phyloP scores from a whole-genome alignment of 345 rosid genomes.

The Arabis hirsuta region DNA sequence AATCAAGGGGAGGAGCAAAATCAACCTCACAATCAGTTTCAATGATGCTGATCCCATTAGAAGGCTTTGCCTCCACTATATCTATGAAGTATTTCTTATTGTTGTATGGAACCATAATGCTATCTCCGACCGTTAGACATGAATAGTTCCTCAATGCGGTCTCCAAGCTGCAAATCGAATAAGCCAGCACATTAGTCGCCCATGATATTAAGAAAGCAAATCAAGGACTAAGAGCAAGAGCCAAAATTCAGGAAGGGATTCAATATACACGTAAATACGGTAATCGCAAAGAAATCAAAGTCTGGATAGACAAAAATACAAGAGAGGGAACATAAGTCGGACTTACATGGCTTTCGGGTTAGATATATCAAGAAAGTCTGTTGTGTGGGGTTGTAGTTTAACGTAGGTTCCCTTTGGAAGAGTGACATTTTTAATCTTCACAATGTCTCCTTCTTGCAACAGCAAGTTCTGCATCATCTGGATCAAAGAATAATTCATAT shows the following conservation, averaged over 20 bases:
- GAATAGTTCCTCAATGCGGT: constrained; percentile 57
- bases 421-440: background rate
- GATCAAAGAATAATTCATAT: no score
- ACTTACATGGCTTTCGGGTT: background rate
- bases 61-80: constrained; percentile 79
- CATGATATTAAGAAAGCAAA: no score
- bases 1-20: constrained; percentile 93
- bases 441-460: background rate
- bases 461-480: constrained; percentile 1
- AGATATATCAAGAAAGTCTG: background rate
- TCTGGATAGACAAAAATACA: background rate
- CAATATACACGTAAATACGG: background rate
- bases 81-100: constrained; percentile 89
- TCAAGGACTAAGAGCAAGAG: no score
- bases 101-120: constrained; percentile 93
- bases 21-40: constrained; percentile 98
- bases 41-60: constrained; percentile 83
- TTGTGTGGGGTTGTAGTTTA: background rate
- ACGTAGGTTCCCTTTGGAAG: background rate
- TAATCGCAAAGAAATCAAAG: background rate
- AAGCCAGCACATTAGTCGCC: no score
- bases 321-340: background rate
- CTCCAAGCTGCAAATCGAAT: background rate
- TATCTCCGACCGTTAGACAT: constrained; percentile 81
- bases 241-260: no score